Percentiles rank a stretch among this genome's conserved stretches.
These are phyloP conservation scores for Adansonia rubrostipa DNA, from an alignment of 441 rosid genomes.

Conservation along the genomic window DNA sequence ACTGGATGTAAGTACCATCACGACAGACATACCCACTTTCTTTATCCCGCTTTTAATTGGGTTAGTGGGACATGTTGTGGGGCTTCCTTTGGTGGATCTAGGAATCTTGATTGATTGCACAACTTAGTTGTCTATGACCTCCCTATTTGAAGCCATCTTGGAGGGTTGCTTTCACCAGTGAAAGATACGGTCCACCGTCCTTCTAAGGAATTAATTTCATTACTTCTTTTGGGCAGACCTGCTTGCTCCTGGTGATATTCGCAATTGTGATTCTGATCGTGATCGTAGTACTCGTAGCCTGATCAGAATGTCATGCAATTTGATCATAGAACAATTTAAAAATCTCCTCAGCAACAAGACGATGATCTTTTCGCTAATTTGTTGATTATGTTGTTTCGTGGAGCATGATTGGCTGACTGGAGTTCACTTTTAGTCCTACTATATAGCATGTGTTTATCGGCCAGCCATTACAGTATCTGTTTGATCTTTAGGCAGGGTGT, in stretches of 20 bases:
- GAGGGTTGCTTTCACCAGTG: background rate
- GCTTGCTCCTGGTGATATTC: conserved; percentile 91
- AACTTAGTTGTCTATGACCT: background rate
- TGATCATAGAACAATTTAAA: background rate
- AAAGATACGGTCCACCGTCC: background rate
- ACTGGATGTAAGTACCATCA: background rate
- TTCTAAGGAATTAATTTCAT: background rate
- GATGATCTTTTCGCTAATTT: conserved; percentile 22
- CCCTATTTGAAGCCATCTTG: background rate
- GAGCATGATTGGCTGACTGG: background rate
- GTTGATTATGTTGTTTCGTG: conserved; percentile 25
- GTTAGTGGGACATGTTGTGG: background rate
- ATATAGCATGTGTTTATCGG: conserved; percentile 24
- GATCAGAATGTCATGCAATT: conserved; percentile 29
- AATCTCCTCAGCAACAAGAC: conserved; percentile 25
- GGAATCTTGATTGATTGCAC: conserved; percentile 9
- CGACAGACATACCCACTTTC: background rate
- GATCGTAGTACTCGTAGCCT: conserved; percentile 73
- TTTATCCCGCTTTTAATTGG: background rate
- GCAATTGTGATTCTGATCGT: conserved; percentile 83
- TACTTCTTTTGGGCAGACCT: conserved; percentile 51
- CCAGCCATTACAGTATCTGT: background rate
- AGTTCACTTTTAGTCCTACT: conserved; percentile 24
- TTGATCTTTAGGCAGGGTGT: conserved; percentile 20
- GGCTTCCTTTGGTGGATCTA: background rate